Evolutionary conservation across 2,329 filamentous ascomycete species (phyloP).

Genomic region (Ophiostoma montium): DNA sequence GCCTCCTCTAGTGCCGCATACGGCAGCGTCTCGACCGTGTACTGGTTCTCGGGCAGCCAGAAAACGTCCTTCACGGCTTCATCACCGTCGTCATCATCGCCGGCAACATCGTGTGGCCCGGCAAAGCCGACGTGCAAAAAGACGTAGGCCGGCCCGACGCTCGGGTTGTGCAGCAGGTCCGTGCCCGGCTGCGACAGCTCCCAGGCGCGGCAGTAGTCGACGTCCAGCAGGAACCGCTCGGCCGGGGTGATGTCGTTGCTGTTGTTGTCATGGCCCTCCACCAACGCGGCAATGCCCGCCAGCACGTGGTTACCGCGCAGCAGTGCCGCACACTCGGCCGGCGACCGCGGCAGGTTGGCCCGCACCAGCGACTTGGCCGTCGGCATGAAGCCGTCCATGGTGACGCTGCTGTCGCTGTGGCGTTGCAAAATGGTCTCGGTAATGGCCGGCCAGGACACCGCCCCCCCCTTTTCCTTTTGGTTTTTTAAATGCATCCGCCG

Average conservation of each 20-base stretch:
- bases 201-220: constrained; percentile 30
- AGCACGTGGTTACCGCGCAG: constrained; percentile 9
- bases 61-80: constrained; percentile 15
- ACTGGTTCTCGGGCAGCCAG: constrained; percentile 27
- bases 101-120: neutral
- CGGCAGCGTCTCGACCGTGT: constrained; percentile 27
- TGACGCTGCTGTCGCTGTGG: constrained; percentile 24
- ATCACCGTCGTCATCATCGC: neutral
- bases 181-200: constrained; percentile 27
- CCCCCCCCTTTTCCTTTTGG: neutral
- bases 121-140: constrained; percentile 24
- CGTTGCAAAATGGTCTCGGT: constrained; percentile 23
- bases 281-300: constrained; percentile 1
- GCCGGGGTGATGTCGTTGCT: neutral
- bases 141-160: constrained; percentile 22
- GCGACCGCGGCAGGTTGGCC: constrained; percentile 18
- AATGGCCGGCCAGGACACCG: constrained; percentile 14
- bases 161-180: constrained; percentile 20
- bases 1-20: constrained; percentile 21
- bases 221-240: constrained; percentile 17
- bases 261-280: neutral
- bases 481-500: no score
- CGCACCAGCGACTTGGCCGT: constrained; percentile 22
- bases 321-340: constrained; percentile 6
- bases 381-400: constrained; percentile 31